Conservation (phyloP, 345 rosid species). For the Syzygium aqueum region DNA sequence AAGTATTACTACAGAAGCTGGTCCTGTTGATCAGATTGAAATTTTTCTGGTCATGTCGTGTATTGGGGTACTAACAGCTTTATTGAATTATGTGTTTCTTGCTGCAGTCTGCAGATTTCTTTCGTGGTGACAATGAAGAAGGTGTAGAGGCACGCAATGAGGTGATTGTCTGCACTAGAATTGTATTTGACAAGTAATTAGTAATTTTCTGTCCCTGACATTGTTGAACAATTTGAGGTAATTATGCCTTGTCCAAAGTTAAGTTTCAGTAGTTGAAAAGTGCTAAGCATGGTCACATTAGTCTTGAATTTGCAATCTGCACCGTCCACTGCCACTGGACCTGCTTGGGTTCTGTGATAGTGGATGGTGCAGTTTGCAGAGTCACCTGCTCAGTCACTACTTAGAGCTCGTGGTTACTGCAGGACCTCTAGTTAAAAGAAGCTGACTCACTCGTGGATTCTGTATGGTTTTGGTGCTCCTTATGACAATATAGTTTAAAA, state of each 20-base stretch:
- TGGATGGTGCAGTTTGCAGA: neutral
- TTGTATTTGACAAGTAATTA: neutral
- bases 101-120: slow-evolving; percentile 92
- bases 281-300: neutral
- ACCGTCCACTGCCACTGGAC: neutral
- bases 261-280: neutral
- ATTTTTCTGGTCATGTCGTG: neutral
- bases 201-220: neutral
- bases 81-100: slow-evolving; percentile 4
- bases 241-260: neutral
- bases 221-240: neutral
- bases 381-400: neutral
- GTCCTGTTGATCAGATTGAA: neutral
- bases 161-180: slow-evolving; percentile 27
- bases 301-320: neutral
- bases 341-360: neutral
- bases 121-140: slow-evolving; percentile 94
- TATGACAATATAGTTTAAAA: neutral
- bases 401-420: neutral
- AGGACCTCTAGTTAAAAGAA: neutral
- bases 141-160: slow-evolving; percentile 98
- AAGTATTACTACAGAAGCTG: neutral
- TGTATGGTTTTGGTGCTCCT: neutral
- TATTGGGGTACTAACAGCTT: neutral
- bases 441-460: neutral